Percentiles rank a stretch among this genome's conserved stretches.
These are phyloP conservation scores for Penicillium maclennaniae DNA, from an alignment of 495 filamentous ascomycete genomes.

Conservation along the genomic window DNA sequence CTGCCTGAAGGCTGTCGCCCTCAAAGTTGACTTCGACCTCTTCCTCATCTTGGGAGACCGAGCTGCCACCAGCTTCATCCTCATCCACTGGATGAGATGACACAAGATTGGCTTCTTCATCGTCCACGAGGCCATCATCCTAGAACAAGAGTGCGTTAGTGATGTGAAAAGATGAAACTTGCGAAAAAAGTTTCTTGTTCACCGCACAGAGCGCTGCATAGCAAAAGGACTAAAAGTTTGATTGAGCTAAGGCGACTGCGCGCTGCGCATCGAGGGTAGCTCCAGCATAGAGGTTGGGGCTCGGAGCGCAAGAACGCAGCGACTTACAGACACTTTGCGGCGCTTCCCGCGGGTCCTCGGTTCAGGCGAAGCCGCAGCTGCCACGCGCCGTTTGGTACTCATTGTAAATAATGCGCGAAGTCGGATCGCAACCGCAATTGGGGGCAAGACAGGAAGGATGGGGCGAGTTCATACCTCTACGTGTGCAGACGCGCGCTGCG, in stretches of 20 bases:
- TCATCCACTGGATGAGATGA: slow-evolving; percentile 32
- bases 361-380: slow-evolving; percentile 36
- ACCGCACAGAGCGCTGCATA: background rate
- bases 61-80: background rate
- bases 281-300: background rate
- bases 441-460: background rate
- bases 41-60: slow-evolving; percentile 23
- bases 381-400: slow-evolving; percentile 67
- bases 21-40: slow-evolving; percentile 52
- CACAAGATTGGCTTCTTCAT: slow-evolving; percentile 29
- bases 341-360: slow-evolving; percentile 53
- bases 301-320: slow-evolving; percentile 1
- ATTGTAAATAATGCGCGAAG: slow-evolving; percentile 32
- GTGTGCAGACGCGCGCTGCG: slow-evolving; percentile 27
- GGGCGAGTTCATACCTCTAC: slow-evolving; percentile 16
- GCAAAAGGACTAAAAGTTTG: background rate
- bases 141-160: slow-evolving; percentile 4
- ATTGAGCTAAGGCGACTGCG: background rate
- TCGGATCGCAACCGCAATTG: background rate
- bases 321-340: slow-evolving; percentile 55
- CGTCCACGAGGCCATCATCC: slow-evolving; percentile 21
- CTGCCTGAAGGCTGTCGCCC: slow-evolving; percentile 69
- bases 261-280: background rate
- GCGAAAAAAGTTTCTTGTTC: background rate
- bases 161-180: background rate